These are phyloP conservation scores for Pleurotus eryngii DNA, from an alignment of 768 basidiomycete species.

Conservation along the genomic window DNA sequence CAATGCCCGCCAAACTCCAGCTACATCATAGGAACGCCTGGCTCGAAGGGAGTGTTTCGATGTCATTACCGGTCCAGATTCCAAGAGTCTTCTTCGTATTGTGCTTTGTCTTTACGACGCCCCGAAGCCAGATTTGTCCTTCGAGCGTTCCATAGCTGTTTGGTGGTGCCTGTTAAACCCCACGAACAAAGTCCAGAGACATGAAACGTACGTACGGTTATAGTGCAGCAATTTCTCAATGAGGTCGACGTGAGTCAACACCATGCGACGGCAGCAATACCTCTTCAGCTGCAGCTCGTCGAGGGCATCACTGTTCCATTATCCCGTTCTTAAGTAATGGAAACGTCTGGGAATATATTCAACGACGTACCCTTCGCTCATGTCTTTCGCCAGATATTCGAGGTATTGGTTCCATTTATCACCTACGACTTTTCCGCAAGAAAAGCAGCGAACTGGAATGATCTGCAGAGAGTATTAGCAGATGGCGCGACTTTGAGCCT, in stretches of 20 bases:
- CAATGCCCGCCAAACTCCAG: no score
- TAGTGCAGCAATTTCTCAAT: constrained; percentile 97
- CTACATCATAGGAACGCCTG: no score
- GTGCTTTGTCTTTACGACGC: not conserved
- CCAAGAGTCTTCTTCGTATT: no score
- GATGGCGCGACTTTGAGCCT: no score
- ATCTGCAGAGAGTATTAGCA: constrained; percentile 49
- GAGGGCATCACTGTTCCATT: constrained; percentile 68
- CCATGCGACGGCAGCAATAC: constrained; percentile 97
- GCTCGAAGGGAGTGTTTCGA: no score
- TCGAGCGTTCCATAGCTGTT: constrained; percentile 48
- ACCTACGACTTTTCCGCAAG: constrained; percentile 97
- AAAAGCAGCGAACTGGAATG: constrained; percentile 94
- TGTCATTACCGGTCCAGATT: no score
- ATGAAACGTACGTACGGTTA: constrained; percentile 63
- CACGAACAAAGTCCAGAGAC: not conserved
- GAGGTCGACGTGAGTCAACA: constrained; percentile 94
- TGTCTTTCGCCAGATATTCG: constrained; percentile 73
- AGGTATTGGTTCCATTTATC: constrained; percentile 94
- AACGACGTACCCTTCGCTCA: constrained; percentile 78
- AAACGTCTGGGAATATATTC: no score
- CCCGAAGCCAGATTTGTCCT: constrained; percentile 31
- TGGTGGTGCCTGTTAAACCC: not conserved
- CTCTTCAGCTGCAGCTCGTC: constrained; percentile 87
- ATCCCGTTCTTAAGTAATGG: no score